These are phyloP conservation scores for Parietaria judaica DNA, from an alignment of 306 rosid genomes.

Conservation along the genomic window DNA sequence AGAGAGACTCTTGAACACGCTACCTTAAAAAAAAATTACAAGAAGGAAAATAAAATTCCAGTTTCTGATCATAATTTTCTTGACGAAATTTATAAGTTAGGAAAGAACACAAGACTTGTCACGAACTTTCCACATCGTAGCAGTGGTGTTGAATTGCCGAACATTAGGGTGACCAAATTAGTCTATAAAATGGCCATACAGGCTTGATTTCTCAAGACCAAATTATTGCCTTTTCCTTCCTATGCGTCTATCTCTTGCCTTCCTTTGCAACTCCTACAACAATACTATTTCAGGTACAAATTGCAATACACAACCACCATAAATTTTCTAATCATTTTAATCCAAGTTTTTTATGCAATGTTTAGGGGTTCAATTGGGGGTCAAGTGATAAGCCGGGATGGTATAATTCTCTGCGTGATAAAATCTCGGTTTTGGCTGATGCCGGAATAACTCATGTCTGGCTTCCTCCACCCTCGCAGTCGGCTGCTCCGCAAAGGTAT, in stretches of 20 bases:
- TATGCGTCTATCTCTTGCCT: constrained; percentile 33
- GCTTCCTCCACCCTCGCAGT: constrained; percentile 88
- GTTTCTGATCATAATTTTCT: no score
- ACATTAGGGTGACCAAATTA: no score
- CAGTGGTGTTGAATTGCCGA: no score
- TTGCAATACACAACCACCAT: no score
- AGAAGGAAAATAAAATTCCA: no score
- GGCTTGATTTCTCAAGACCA: background rate
- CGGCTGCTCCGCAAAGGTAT: constrained; percentile 41
- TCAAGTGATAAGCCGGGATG: constrained; percentile 66
- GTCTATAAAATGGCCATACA: background rate
- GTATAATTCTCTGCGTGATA: constrained; percentile 55
- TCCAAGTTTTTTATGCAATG: background rate
- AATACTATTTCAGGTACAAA: constrained; percentile 58
- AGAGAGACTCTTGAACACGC: no score
- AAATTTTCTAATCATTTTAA: no score
- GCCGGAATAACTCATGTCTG: constrained; percentile 75
- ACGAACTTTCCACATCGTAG: no score
- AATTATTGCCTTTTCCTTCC: constrained; percentile 21
- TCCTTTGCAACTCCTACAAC: constrained; percentile 31
- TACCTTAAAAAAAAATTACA: no score
- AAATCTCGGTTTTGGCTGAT: constrained; percentile 44
- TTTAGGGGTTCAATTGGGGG: constrained; percentile 76
- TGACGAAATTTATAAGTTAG: no score
- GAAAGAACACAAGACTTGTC: no score